Evolutionary conservation across 495 filamentous ascomycete genomes (phyloP), one percentile per base, ranked within the genome.

Genomic region (Ascodesmis nigricans): DNA sequence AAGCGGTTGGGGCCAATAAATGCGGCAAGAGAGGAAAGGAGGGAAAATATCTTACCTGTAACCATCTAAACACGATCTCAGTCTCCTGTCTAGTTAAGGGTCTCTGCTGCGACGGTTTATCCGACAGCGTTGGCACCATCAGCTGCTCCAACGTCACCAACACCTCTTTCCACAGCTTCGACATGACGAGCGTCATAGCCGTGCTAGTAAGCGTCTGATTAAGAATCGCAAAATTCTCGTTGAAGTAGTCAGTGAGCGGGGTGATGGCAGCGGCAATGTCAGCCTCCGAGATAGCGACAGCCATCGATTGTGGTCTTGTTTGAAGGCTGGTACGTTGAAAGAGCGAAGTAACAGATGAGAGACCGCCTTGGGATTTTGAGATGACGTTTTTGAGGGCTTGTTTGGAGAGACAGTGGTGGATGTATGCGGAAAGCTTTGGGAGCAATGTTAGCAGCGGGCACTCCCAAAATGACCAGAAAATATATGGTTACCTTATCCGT

Each of bases 151-250:
- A 75, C 1, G 83, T 90, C 21, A 77, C 69, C 3, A 99, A 64
- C 6, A 92, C 82, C 55, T 93, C 90, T 53, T 99, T 99, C 90
- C 90, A 99, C 9, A 99, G 55, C 24, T 90, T 70, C 16, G 80
- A 87, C 90, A 99, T 99, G 38, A 99, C 83, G 55, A 82, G 78
- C 38, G 77, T 66, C 87, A 99, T 91, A 29, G 90, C 83, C 33
- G 79, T 69, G 21, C 75, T 73, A 1, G 90, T 95, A 19, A 99
- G 63, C 1, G 83, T 92, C 53, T 81, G 70, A 56, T 93, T 91
- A 79, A 99, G 87, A 49, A 92, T 93, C 23, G 81, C 83, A 48
- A 99, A 99, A 48, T 99, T 99, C 52, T 93, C 90, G 50, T 95
- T 79, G 50, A 99, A 95, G 53, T 99, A 99, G 35, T 71, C 69